phyloP scores from a whole-genome alignment of 495 filamentous ascomycete genomes.

The Chaetomium cochliodes region DNA sequence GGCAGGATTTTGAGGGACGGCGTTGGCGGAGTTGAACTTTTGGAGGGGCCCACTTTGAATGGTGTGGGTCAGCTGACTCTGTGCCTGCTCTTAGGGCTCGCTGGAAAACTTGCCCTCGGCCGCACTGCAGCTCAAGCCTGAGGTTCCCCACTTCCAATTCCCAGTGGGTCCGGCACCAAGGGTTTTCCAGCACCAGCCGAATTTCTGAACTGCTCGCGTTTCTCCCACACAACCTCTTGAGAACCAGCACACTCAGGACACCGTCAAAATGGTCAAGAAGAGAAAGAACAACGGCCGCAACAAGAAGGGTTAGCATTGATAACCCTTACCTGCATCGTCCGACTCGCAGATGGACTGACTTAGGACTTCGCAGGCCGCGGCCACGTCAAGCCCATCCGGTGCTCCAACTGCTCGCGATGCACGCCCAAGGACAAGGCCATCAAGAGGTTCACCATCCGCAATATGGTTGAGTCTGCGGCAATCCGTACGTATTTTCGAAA shows the following conservation, averaged over 20 bases:
- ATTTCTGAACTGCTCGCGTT: conserved; percentile 31
- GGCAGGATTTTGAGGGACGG: conserved; percentile 29
- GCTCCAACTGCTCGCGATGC: conserved; percentile 99
- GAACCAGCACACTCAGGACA: conserved; percentile 48
- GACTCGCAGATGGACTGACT: conserved; percentile 21
- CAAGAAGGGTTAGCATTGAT: conserved; percentile 74
- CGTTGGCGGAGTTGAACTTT: conserved; percentile 33
- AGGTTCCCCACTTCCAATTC: conserved; percentile 11
- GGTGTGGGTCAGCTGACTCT: conserved; percentile 37
- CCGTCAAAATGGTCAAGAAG: conserved; percentile 99
- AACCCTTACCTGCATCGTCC: not conserved
- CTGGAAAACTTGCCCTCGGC: conserved; percentile 30
- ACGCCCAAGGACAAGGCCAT: conserved; percentile 99
- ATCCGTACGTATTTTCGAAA: conserved; percentile 75
- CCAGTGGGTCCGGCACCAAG: conserved; percentile 21
- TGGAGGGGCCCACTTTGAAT: conserved; percentile 27
- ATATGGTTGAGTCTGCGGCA: conserved; percentile 99
- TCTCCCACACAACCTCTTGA: conserved; percentile 35
- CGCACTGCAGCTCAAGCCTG: not conserved
- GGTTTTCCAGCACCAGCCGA: conserved; percentile 33
- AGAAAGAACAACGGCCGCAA: conserved; percentile 98
- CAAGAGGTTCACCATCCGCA: conserved; percentile 99
- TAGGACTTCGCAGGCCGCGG: conserved; percentile 56
- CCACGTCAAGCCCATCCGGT: conserved; percentile 99
- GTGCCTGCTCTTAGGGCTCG: conserved; percentile 31